Percentiles rank a stretch among this genome's conserved stretches.
Conservation (phyloP, 2,329 filamentous ascomycete genomes). For the Bipolaris victoriae region DNA sequence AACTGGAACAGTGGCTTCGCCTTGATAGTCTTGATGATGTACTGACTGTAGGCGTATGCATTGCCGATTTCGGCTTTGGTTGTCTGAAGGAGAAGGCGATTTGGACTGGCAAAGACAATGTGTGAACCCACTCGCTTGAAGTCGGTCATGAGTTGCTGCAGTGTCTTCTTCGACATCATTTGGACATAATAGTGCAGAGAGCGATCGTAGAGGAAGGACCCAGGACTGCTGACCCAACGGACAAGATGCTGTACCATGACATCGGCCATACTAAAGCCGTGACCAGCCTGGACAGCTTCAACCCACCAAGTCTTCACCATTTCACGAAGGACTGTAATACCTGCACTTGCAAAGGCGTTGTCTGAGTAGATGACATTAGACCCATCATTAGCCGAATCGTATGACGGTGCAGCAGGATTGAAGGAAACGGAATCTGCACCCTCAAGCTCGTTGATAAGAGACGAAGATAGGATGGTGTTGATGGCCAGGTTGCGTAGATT, state of each 20-base stretch:
- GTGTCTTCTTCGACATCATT: conserved; percentile 97
- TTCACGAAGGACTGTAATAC: conserved; percentile 87
- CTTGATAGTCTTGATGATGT: conserved; percentile 97
- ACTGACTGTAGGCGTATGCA: conserved; percentile 94
- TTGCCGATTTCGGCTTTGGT: conserved; percentile 97
- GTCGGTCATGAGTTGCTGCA: conserved; percentile 95
- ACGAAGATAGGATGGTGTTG: conserved; percentile 96
- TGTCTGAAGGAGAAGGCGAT: conserved; percentile 88
- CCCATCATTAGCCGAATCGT: conserved; percentile 66
- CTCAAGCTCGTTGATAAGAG: conserved; percentile 94
- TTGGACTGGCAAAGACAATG: conserved; percentile 91
- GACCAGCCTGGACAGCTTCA: conserved; percentile 84
- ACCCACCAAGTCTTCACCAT: conserved; percentile 99
- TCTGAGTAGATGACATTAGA: conserved; percentile 79
- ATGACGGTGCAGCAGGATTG: conserved; percentile 71
- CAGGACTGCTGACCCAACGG: conserved; percentile 93
- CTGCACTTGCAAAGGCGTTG: conserved; percentile 89
- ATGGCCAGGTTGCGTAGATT: conserved; percentile 94
- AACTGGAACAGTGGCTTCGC: conserved; percentile 96
- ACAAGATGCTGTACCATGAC: conserved; percentile 97
- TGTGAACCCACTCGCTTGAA: conserved; percentile 95
- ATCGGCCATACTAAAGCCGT: conserved; percentile 78
- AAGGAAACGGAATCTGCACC: conserved; percentile 86
- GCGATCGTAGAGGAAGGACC: conserved; percentile 93
- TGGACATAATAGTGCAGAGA: conserved; percentile 97